phyloP scores from a whole-genome alignment of 768 basidiomycete species.

The Kwoniella pini region DNA sequence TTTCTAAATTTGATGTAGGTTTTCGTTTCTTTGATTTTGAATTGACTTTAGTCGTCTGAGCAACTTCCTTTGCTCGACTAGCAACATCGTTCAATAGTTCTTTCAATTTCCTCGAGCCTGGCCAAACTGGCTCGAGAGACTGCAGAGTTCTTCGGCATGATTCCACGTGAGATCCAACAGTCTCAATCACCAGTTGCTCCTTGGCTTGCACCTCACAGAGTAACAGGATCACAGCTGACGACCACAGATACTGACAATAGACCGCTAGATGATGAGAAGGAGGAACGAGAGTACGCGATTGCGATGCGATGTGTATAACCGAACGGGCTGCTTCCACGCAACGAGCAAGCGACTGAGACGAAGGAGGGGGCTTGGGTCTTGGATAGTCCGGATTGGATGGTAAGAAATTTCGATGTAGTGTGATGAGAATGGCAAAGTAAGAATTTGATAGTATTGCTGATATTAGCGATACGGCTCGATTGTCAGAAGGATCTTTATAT shows the following conservation, averaged over 20 bases:
- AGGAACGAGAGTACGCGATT: constrained; percentile 41
- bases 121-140: constrained; percentile 49
- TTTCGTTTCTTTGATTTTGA: constrained; percentile 24
- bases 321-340: constrained; percentile 50
- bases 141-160: constrained; percentile 32
- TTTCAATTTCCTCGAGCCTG: constrained; percentile 44
- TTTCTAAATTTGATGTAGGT: neutral
- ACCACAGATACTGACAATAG: constrained; percentile 49
- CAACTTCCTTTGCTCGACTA: constrained; percentile 35
- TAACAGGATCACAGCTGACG: constrained; percentile 45
- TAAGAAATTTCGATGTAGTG: constrained; percentile 48
- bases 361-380: constrained; percentile 40
- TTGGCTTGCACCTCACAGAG: constrained; percentile 48
- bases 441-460: constrained; percentile 44
- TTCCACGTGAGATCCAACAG: constrained; percentile 44
- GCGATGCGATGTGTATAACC: constrained; percentile 47
- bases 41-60: neutral
- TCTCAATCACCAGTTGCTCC: constrained; percentile 47
- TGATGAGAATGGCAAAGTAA: constrained; percentile 46
- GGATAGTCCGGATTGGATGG: constrained; percentile 42
- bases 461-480: constrained; percentile 36
- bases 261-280: constrained; percentile 47
- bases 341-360: constrained; percentile 40
- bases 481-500: constrained; percentile 43
- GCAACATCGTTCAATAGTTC: constrained; percentile 47